Evolutionary conservation across 768 basidiomycete genomes (phyloP), one percentile per base, ranked within the genome.

Genomic region (Trichaptum fuscoviolaceum): DNA sequence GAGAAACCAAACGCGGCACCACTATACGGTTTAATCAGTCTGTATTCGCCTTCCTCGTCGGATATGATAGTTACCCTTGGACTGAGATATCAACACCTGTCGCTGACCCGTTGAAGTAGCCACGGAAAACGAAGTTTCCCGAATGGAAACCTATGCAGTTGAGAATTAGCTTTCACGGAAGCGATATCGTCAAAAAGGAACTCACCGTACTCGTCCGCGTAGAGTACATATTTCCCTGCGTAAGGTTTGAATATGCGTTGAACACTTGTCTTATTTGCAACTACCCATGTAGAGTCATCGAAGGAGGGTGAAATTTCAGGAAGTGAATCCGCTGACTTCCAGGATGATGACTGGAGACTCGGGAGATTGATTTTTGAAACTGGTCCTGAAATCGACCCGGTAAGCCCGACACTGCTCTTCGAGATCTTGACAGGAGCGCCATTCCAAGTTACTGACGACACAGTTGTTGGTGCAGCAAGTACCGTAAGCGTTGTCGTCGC

Each of bases 211-310:
- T 73, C 72, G 30, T 69, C 69, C 1, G 69, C 72, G 64, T 70
- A 73, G 5, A 73, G 63, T 4, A 73, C 67, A 57, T 57, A 69
- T 69, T 71, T 58, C n/a, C 34, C 18, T 25, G 25, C 30, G 15
- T 25, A 61, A 25, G 59, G 59, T 58, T 70, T 66, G 64, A 67
- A 70, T 12, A 74, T 73, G 35, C 71, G 70, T 35, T 27, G 62
- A 7, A 75, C 73, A 20, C 65, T 69, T n/a, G 72, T 75, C 63
- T 73, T 70, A 67, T 73, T 72, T 17, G 72, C 75, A 18, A 63
- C 65, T 23, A 70, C 67, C 74, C 72, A 74, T 18, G 57, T 25
- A 18, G 66, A 66, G 65, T 76, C 76, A 62, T 76, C 75, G 66
- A 72, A 77, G 7, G 27, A 64, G 10, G 58, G 27, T 35, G 62